These are phyloP conservation scores for Ogataea polymorpha DNA, from an alignment of 805 yeast genomes.

Conservation along the genomic window DNA sequence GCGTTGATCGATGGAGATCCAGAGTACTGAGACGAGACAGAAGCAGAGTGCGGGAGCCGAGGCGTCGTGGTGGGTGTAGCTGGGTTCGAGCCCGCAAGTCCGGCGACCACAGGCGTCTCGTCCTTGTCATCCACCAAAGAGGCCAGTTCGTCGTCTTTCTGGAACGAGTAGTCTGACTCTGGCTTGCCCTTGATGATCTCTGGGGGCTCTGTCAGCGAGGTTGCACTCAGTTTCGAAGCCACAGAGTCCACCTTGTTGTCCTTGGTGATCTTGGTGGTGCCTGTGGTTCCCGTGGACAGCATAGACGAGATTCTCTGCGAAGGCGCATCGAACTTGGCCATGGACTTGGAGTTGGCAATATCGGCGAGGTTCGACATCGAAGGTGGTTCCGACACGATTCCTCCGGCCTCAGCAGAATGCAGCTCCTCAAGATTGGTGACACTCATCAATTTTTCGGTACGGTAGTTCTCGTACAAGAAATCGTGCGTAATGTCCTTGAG, in stretches of 20 bases:
- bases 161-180: conserved; percentile 23
- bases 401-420: conserved; percentile 15
- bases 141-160: conserved; percentile 25
- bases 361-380: conserved; percentile 65
- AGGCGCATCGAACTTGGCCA: conserved; percentile 24
- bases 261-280: conserved; percentile 12
- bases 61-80: conserved; percentile 24
- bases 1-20: conserved; percentile 40
- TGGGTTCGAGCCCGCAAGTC: conserved; percentile 7
- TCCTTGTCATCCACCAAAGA: conserved; percentile 19
- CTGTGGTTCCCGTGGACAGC: conserved; percentile 10
- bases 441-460: conserved; percentile 59
- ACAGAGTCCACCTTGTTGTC: conserved; percentile 14
- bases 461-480: conserved; percentile 58
- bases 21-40: conserved; percentile 21
- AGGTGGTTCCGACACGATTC: conserved; percentile 40
- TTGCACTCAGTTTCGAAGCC: conserved; percentile 13
- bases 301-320: conserved; percentile 10
- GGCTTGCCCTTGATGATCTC: conserved; percentile 18
- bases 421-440: conserved; percentile 45
- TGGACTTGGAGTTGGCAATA: conserved; percentile 35
- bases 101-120: conserved; percentile 11
- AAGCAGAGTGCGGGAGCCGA: conserved; percentile 22
- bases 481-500: conserved; percentile 65
- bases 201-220: conserved; percentile 14